Conservation (phyloP, 2,329 filamentous ascomycete genomes). For the Diaporthe destruens region DNA sequence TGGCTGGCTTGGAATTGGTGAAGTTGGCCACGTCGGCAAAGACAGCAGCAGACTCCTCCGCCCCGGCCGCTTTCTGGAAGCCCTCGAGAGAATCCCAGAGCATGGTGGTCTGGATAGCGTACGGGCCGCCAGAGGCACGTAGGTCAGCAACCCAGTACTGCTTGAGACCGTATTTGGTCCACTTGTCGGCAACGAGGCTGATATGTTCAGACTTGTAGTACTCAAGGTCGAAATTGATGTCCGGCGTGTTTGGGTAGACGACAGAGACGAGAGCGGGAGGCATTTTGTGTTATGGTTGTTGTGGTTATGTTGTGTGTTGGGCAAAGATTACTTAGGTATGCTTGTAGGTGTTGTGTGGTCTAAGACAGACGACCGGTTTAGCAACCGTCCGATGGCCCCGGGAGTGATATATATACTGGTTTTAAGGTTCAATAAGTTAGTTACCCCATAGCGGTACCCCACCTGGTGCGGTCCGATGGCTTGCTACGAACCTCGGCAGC, state of each 20-base stretch:
- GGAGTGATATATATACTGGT: constrained; percentile 3
- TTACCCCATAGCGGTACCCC: not conserved
- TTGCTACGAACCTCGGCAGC: constrained; percentile 10
- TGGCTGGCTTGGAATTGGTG: constrained; percentile 44
- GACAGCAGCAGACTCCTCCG: constrained; percentile 42
- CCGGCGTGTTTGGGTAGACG: constrained; percentile 57
- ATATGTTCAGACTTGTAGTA: constrained; percentile 64
- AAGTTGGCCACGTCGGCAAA: constrained; percentile 53
- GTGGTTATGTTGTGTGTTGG: not conserved
- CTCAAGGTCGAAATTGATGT: constrained; percentile 59
- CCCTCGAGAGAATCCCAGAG: constrained; percentile 49
- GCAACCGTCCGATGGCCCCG: not conserved
- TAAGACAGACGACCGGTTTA: accelerated
- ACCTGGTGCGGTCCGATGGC: not conserved
- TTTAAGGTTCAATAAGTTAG: constrained; percentile 3
- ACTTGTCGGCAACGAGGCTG: constrained; percentile 56
- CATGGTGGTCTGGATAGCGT: constrained; percentile 48
- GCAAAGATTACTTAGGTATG: no score
- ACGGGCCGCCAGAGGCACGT: constrained; percentile 42
- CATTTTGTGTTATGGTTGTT: constrained; percentile 26
- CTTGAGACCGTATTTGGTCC: constrained; percentile 56
- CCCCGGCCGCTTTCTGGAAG: constrained; percentile 42
- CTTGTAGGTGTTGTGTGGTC: not conserved
- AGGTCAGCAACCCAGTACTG: constrained; percentile 48
- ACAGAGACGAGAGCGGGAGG: constrained; percentile 45